A percentile compares a stretch with the other conserved stretches of the same genome.
Conservation (phyloP, 169 alveolate species). For the Plasmodium reichenowi region DNA sequence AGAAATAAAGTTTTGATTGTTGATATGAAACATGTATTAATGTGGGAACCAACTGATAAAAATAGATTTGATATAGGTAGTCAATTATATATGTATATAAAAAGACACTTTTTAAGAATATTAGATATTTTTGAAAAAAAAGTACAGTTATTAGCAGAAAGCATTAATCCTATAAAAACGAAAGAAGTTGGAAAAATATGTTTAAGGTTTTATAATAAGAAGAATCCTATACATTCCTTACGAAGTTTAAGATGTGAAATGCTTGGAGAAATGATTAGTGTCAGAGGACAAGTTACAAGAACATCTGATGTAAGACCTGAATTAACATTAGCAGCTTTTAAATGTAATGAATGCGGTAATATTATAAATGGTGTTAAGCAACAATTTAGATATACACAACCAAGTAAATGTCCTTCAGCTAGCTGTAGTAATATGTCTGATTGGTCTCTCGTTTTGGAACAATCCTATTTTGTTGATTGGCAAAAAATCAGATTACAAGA, state of each 20-base stretch:
- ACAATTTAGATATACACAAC: constrained; percentile 94
- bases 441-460: constrained; percentile 93
- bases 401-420: constrained; percentile 82
- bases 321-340: constrained; percentile 93
- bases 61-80: constrained; percentile 79
- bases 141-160: constrained; percentile 82
- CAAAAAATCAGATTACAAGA: constrained; percentile 95
- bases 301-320: constrained; percentile 98
- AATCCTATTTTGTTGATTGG: constrained; percentile 95
- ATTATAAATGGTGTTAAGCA: constrained; percentile 92
- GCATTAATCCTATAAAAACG: constrained; percentile 77
- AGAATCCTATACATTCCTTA: constrained; percentile 80
- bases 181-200: constrained; percentile 80
- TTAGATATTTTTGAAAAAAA: constrained; percentile 84
- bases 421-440: constrained; percentile 91
- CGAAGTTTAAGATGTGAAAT: constrained; percentile 86
- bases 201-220: constrained; percentile 81
- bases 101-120: constrained; percentile 83
- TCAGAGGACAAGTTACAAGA: constrained; percentile 97
- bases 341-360: constrained; percentile 93
- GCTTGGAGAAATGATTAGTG: constrained; percentile 94
- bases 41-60: constrained; percentile 82
- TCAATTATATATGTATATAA: constrained; percentile 83
- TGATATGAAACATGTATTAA: constrained; percentile 81
- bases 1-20: constrained; percentile 82